These are phyloP conservation scores for Fraxinus floribunda DNA, from an alignment of 305 asterid genomes.

Conservation along the genomic window DNA sequence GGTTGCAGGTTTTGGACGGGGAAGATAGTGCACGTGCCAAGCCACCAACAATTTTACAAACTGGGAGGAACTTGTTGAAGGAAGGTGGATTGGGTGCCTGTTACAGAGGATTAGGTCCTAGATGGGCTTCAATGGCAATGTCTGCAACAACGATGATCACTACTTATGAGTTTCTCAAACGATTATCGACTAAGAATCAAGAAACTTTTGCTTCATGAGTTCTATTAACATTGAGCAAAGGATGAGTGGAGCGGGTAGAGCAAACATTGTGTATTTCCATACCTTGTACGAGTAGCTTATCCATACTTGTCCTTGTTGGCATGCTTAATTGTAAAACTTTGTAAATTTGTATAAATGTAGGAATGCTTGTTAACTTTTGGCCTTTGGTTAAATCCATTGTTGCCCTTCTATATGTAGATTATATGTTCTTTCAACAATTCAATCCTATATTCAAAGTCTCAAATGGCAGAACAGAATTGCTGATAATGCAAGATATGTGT, in stretches of 20 bases:
- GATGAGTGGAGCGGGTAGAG: slow-evolving; percentile 27
- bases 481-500: not conserved
- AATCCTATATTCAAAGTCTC: not conserved
- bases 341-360: slow-evolving; percentile 8
- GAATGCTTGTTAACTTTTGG: slow-evolving; percentile 2
- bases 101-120: slow-evolving; percentile 88
- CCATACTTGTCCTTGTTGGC: not conserved
- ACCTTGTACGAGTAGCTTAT: slow-evolving; percentile 25
- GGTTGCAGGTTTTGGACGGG: slow-evolving; percentile 86
- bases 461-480: not conserved
- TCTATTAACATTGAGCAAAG: slow-evolving; percentile 21
- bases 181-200: slow-evolving; percentile 74
- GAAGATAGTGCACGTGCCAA: slow-evolving; percentile 43
- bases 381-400: not conserved
- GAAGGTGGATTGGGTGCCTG: slow-evolving; percentile 94
- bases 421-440: not conserved
- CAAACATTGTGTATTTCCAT: slow-evolving; percentile 26
- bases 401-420: not conserved
- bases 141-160: slow-evolving; percentile 96
- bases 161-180: slow-evolving; percentile 87
- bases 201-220: slow-evolving; percentile 43
- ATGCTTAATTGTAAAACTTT: not conserved
- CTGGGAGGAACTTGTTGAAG: slow-evolving; percentile 65
- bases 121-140: slow-evolving; percentile 97
- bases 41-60: slow-evolving; percentile 45